phyloP scores from a whole-genome alignment of 2,329 filamentous ascomycete species.

The Talaromyces sp. region DNA sequence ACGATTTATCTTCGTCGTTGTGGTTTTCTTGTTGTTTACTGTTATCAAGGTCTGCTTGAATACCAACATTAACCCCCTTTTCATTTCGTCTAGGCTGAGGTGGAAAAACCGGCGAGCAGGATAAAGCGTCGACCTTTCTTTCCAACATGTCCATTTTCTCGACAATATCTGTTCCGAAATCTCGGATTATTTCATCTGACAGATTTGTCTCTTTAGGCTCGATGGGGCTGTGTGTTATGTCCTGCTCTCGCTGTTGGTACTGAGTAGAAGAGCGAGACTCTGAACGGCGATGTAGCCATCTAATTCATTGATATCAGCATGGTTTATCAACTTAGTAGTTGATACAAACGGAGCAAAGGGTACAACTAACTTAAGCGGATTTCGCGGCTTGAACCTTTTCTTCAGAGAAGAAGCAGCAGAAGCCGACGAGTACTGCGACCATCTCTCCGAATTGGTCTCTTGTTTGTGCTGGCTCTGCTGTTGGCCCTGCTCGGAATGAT shows the following conservation, averaged over 20 bases:
- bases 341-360: background rate
- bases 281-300: conserved; percentile 8
- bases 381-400: background rate
- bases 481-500: background rate
- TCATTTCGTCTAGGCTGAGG: background rate
- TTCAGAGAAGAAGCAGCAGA: background rate
- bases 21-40: background rate
- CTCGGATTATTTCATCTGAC: background rate
- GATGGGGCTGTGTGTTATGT: too few relatives aligned
- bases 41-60: background rate
- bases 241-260: background rate
- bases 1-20: background rate
- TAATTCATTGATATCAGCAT: background rate
- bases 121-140: conserved; percentile 3
- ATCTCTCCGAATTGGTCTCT: background rate
- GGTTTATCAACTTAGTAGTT: background rate
- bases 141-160: conserved; percentile 6
- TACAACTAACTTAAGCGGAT: conserved; percentile 4
- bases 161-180: background rate
- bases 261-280: background rate
- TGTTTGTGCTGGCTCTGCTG: background rate
- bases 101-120: background rate
- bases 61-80: background rate
- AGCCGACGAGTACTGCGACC: background rate
- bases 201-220: background rate